These are phyloP conservation scores for Stenocarpella maydis DNA, from an alignment of 2,329 filamentous ascomycete genomes.

Conservation along the genomic window DNA sequence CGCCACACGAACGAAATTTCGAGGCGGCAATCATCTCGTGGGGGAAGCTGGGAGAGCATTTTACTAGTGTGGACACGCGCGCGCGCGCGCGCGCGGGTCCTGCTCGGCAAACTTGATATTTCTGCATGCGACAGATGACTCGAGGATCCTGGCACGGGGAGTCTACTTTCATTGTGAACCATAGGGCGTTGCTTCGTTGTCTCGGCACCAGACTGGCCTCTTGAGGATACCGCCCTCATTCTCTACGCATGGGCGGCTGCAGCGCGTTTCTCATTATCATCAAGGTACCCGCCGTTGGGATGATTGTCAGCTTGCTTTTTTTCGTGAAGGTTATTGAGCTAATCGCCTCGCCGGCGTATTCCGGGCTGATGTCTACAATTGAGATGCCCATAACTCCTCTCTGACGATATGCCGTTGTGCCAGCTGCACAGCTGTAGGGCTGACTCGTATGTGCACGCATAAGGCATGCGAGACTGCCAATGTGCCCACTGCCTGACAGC, in stretches of 20 bases:
- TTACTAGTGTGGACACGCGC: slow-evolving; percentile 13
- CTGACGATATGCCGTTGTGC: background rate
- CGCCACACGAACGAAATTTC: slow-evolving; percentile 34
- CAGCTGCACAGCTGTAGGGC: no score
- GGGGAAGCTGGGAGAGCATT: slow-evolving; percentile 9
- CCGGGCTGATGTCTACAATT: slow-evolving; percentile 25
- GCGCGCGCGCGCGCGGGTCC: slow-evolving; percentile 15
- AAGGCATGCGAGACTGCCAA: background rate
- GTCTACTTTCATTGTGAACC: slow-evolving; percentile 31
- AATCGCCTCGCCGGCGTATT: slow-evolving; percentile 22
- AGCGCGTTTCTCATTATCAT: slow-evolving; percentile 20
- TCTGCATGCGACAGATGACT: slow-evolving; percentile 28
- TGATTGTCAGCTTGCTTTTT: background rate
- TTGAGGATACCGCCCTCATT: slow-evolving; percentile 21
- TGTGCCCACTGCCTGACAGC: background rate
- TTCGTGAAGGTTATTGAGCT: slow-evolving; percentile 16
- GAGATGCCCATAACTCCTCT: slow-evolving; percentile 28
- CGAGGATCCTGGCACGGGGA: slow-evolving; percentile 22
- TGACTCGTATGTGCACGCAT: background rate
- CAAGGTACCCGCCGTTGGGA: background rate
- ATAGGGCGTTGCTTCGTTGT: slow-evolving; percentile 30
- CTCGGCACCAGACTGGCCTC: slow-evolving; percentile 32
- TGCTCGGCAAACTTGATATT: slow-evolving; percentile 17
- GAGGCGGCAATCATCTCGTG: slow-evolving; percentile 15
- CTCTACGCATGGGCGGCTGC: slow-evolving; percentile 26